Conservation (phyloP, 2,329 filamentous ascomycete species). For the Tolypocladium ovalisporum region DNA sequence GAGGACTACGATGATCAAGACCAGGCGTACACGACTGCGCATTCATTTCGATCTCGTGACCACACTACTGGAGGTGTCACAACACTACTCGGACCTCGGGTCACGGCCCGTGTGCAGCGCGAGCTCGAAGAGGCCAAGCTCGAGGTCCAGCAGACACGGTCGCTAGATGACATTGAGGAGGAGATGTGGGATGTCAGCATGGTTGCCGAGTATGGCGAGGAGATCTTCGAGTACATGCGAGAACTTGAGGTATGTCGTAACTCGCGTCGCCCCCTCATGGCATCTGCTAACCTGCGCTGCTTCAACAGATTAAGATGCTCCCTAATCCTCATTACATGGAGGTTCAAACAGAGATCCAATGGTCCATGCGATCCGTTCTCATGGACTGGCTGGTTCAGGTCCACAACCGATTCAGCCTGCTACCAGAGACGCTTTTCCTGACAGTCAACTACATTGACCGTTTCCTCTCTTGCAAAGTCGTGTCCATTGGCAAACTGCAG, state of each 20-base stretch:
- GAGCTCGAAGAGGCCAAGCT: conserved; percentile 59
- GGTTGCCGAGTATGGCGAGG: conserved; percentile 93
- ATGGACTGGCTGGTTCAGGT: conserved; percentile 99
- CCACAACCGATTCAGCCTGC: conserved; percentile 77
- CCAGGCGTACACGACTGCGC: conserved; percentile 67
- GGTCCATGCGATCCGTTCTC: conserved; percentile 94
- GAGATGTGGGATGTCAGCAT: conserved; percentile 92
- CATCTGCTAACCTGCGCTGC: conserved; percentile 7
- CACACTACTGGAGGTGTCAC: conserved; percentile 40
- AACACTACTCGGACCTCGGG: conserved; percentile 58
- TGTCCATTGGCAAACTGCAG: conserved; percentile 90
- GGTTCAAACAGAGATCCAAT: conserved; percentile 91
- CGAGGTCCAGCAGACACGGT: conserved; percentile 58
- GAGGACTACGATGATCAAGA: conserved; percentile 49
- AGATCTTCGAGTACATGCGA: conserved; percentile 90
- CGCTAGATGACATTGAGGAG: conserved; percentile 70
- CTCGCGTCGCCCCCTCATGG: background rate
- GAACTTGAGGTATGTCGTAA: conserved; percentile 63
- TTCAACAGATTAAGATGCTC: conserved; percentile 57
- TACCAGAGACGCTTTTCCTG: conserved; percentile 91
- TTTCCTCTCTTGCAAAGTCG: conserved; percentile 88
- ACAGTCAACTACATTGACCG: conserved; percentile 96
- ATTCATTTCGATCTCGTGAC: conserved; percentile 62
- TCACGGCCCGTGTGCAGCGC: conserved; percentile 55
- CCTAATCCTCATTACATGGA: conserved; percentile 96